phyloP scores from a whole-genome alignment of 2,329 filamentous ascomycete genomes.

The Penicillium frequentans region DNA sequence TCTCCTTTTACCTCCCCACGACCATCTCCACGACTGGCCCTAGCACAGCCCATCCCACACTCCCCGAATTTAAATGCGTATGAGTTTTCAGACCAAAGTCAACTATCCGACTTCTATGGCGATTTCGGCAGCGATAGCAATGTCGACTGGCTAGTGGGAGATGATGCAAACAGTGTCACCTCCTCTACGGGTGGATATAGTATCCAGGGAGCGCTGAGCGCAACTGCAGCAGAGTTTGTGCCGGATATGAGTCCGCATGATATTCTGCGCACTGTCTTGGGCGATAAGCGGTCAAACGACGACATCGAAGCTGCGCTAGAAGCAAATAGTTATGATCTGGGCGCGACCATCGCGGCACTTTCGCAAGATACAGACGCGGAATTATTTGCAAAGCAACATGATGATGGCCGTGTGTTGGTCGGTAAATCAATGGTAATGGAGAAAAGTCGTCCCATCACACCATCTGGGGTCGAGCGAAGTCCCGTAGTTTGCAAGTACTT shows the following conservation, averaged over 20 bases:
- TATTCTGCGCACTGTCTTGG: slow-evolving; percentile 91
- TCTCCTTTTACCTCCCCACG: slow-evolving; percentile 94
- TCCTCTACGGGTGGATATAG: slow-evolving; percentile 77
- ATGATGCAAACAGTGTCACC: slow-evolving; percentile 78
- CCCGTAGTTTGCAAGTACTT: slow-evolving; percentile 97
- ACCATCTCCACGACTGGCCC: slow-evolving; percentile 85
- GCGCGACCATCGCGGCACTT: slow-evolving; percentile 83
- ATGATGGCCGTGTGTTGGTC: slow-evolving; percentile 69
- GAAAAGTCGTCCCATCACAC: slow-evolving; percentile 70
- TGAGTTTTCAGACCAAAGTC: slow-evolving; percentile 83
- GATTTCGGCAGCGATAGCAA: slow-evolving; percentile 85
- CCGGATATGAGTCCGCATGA: slow-evolving; percentile 97
- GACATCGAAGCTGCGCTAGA: slow-evolving; percentile 92
- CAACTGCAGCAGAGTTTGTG: slow-evolving; percentile 78
- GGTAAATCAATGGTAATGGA: slow-evolving; percentile 85
- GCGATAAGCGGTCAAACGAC: slow-evolving; percentile 84
- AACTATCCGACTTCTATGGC: slow-evolving; percentile 81
- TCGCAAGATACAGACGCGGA: slow-evolving; percentile 70
- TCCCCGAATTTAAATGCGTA: slow-evolving; percentile 94
- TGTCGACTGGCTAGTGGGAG: slow-evolving; percentile 92
- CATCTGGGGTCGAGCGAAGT: slow-evolving; percentile 73
- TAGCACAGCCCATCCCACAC: slow-evolving; percentile 91
- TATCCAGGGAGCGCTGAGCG: slow-evolving; percentile 66
- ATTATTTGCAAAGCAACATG: slow-evolving; percentile 50
- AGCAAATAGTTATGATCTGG: slow-evolving; percentile 87